phyloP scores from a whole-genome alignment of 2,329 filamentous ascomycete genomes.

The Epicoccum nigrum region DNA sequence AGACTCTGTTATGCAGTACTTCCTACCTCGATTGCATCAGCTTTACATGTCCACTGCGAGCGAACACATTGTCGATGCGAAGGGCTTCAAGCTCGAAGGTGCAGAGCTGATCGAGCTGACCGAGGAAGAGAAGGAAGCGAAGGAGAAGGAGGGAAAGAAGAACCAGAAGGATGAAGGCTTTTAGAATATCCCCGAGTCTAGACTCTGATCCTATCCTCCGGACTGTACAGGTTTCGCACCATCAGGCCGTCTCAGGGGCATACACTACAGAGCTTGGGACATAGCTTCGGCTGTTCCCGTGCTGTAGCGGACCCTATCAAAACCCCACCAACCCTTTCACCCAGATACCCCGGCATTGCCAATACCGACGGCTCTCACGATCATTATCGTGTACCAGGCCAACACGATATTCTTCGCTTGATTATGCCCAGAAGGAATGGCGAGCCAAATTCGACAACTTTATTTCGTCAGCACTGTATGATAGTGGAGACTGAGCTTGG shows the following conservation, averaged over 20 bases:
- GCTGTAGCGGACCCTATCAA: neutral
- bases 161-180: conserved; percentile 47
- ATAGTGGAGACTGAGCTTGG: neutral
- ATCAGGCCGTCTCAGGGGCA: neutral
- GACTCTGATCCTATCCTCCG: neutral
- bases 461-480: conserved; percentile 5
- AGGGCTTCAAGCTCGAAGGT: conserved; percentile 42
- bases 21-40: conserved; percentile 43
- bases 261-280: neutral
- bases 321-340: neutral
- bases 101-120: conserved; percentile 43
- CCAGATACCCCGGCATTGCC: neutral
- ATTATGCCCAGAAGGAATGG: neutral
- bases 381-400: neutral
- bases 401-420: neutral
- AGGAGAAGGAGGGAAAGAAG: conserved; percentile 30
- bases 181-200: conserved; percentile 14
- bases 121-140: conserved; percentile 36
- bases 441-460: neutral
- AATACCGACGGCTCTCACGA: neutral
- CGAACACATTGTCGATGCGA: conserved; percentile 44
- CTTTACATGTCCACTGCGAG: conserved; percentile 35
- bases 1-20: conserved; percentile 47
- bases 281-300: neutral
- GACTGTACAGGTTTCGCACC: neutral